Base-by-base conservation (phyloP, 2,329 filamentous ascomycete species). In the Bipolaris sorokiniana region DNA sequence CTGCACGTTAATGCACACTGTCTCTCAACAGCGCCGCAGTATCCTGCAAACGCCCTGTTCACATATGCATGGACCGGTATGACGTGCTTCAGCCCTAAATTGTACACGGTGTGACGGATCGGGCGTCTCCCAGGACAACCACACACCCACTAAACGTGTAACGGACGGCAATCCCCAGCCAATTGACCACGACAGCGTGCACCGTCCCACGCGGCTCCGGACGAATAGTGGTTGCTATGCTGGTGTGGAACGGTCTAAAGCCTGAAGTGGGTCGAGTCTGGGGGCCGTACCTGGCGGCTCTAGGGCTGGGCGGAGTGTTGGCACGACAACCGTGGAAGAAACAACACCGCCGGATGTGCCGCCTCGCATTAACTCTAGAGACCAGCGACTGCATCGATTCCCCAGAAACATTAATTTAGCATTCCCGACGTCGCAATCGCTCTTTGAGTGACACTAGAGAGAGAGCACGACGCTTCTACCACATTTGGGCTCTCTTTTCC, bases 341-440 rank as follows among this genome's bases (percentile, higher is more conserved):
- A 62, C 63, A 65, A 59, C 54, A 55, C 48, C 47, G 36, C 40
- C 50, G 44, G 47, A 36, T 34, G 26, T 38, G 36, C 50, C 48
- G 49, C 56, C 42, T 47, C 48, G 47, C 57, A 55, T 47, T 48
- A 42, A 33, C 38, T 40, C 40, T 28, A 38, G 47, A 51, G 54
- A 49, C 50, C 47, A 41, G 49, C 50, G 40, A 45, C 48, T 45
- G 44, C 62, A 61, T 58, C 56, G 58, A 48, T 58, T 60, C 56
- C 51, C 51, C 52, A 62, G 48, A 55, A 34, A 57, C 59, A 64
- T 59, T 61, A 55, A 56, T 59, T 62, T 58, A 56, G 54, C 61
- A 55, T 66, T 61, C 48, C 54, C 37, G 49, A 45, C 51, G 56
- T 38, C 28, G 48, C 61, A 49, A 45, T 49, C 50, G 60, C 58